Evolutionary conservation across 225 moss, liverwort and hornwort genomes (phyloP).

Genomic region (Pseudoscleropodium purum): DNA sequence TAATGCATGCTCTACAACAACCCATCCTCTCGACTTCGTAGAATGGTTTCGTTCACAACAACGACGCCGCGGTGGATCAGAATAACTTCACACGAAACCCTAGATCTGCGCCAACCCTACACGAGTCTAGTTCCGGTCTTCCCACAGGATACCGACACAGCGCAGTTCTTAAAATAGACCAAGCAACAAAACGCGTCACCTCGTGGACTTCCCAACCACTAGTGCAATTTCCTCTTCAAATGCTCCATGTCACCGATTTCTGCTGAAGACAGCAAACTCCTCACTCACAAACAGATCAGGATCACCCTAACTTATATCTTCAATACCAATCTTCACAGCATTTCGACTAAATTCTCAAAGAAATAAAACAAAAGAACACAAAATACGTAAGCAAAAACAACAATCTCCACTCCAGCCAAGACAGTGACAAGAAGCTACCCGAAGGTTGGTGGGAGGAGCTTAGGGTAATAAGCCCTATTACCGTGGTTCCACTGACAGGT

Average conservation of each 20-base stretch:
- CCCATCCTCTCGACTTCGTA: not conserved
- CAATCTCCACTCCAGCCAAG: not conserved
- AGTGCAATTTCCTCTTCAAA: not conserved
- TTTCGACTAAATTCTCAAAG: not conserved
- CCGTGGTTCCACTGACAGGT: not conserved
- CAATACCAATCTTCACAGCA: not conserved
- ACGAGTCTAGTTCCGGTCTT: not conserved
- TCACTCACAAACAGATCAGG: not conserved
- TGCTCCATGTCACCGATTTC: not conserved
- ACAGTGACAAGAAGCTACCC: not conserved
- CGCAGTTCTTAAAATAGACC: not conserved
- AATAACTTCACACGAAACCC: not conserved
- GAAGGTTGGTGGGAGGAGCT: not conserved
- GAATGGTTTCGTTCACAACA: not conserved
- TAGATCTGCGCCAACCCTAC: not conserved
- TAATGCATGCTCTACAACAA: not conserved
- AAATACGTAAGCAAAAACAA: not conserved
- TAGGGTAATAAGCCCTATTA: not conserved
- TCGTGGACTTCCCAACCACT: not conserved
- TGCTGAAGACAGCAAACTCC: not conserved
- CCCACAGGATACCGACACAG: not conserved
- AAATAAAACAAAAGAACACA: no score
- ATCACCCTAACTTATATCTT: not conserved
- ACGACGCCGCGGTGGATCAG: not conserved
- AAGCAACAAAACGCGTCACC: not conserved